Evolutionary conservation across 75 land plant genomes (phyloP).

Genomic region (Picea glauca): DNA sequence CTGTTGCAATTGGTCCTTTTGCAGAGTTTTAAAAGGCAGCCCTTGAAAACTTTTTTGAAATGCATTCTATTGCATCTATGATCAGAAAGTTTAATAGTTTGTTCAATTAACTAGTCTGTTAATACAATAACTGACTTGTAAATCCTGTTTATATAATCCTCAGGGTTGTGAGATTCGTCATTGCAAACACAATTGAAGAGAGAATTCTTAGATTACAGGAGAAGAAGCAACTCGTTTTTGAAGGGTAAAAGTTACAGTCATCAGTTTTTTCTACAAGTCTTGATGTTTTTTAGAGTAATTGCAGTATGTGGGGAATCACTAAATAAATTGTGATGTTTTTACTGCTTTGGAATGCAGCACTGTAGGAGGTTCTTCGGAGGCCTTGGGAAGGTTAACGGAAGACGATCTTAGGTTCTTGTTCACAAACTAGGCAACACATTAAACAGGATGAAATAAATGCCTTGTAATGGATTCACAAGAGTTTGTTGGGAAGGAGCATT

Average conservation of each 20-base stretch:
- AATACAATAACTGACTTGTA: not conserved
- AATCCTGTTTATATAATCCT: not conserved
- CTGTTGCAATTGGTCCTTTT: not conserved
- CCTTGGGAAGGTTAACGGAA: constrained; percentile 76
- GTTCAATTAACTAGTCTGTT: not conserved
- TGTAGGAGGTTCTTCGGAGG: constrained; percentile 80
- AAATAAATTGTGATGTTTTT: not conserved
- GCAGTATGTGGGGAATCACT: not conserved
- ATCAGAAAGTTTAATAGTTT: not conserved
- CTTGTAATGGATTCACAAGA: too few relatives aligned
- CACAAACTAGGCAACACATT: not conserved
- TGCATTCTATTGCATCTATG: not conserved
- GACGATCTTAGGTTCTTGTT: constrained; percentile 77
- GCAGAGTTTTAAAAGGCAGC: not conserved
- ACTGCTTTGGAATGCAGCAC: constrained; percentile 44
- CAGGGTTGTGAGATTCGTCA: constrained; percentile 78
- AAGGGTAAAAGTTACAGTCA: constrained; percentile 50
- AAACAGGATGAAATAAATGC: too few relatives aligned
- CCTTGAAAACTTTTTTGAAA: not conserved
- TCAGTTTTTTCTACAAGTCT: not conserved
- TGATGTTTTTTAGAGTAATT: not conserved
- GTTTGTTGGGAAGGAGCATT: too few relatives aligned
- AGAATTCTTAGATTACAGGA: constrained; percentile 83
- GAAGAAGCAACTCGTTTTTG: constrained; percentile 91
- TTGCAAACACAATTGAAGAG: constrained; percentile 84